phyloP scores from a whole-genome alignment of 1,284 basidiomycete genomes.

The Microbotryomycetes sp. region DNA sequence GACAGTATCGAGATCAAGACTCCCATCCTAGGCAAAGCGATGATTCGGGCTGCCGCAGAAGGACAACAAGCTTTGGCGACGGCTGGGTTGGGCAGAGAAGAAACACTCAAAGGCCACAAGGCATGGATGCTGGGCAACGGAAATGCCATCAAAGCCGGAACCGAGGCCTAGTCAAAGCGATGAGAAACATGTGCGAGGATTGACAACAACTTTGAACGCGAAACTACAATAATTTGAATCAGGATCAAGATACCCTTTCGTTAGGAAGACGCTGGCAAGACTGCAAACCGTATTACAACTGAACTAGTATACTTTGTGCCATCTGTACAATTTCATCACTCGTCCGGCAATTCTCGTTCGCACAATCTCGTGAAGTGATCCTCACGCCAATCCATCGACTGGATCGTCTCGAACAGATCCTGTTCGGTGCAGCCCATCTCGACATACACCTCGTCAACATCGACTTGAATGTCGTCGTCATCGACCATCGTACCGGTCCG shows the following conservation, averaged over 20 bases:
- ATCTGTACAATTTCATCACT: no score
- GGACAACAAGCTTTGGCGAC: neutral
- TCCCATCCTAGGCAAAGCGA: slow-evolving; percentile 26
- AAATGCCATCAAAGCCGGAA: slow-evolving; percentile 6
- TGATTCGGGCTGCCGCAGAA: slow-evolving; percentile 19
- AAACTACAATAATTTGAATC: no score
- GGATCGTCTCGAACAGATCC: slow-evolving; percentile 66
- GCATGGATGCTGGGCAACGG: slow-evolving; percentile 15
- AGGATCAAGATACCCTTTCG: no score
- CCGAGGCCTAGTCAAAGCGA: no score
- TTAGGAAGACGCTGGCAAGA: no score
- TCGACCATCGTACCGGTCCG: slow-evolving; percentile 78
- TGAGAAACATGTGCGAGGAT: no score
- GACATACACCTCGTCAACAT: slow-evolving; percentile 69
- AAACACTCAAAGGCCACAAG: slow-evolving; percentile 1
- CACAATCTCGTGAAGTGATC: slow-evolving; percentile 78
- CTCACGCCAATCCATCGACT: slow-evolving; percentile 82
- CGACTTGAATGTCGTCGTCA: slow-evolving; percentile 65
- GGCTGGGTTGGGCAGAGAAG: neutral
- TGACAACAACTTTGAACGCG: no score
- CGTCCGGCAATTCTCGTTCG: slow-evolving; percentile 76
- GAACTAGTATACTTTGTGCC: no score
- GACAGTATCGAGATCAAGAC: slow-evolving; percentile 47
- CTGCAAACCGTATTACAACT: no score
- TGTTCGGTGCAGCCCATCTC: slow-evolving; percentile 83